Evolutionary conservation across 495 filamentous ascomycete genomes (phyloP), one percentile per base, ranked within the genome.

Genomic region (Talaromyces borbonicus): DNA sequence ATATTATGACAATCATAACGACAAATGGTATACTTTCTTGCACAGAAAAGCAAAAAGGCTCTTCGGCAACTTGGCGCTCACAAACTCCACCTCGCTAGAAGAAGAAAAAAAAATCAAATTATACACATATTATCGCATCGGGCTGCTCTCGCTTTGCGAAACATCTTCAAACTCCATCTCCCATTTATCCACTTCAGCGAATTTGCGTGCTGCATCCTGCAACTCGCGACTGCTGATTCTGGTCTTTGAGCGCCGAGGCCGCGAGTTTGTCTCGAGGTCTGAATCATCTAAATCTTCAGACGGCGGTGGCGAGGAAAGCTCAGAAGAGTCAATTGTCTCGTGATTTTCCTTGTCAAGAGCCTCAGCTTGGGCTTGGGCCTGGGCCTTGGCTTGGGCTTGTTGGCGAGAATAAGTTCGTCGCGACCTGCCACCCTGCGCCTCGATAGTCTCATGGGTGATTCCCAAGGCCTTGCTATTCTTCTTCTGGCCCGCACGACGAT

Each of bases 91-190:
- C 18, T 20, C 7, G 15, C 23, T n/a, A n/a, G n/a, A n/a, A n/a
- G n/a, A n/a, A n/a, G n/a, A n/a, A n/a, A n/a, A n/a, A n/a, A n/a
- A n/a, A n/a, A n/a, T n/a, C n/a, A n/a, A n/a, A n/a, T 4, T n/a
- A 8, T 25, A 15, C 24, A 29, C 2, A 45, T n/a, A 45, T 38
- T 22, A 55, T 56, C 39, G 49, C 44, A 44, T 39, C 16, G 42
- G 31, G 52, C 51, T 55, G 14, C 39, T 55, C 49, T 58, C 55
- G 9, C 56, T 57, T 20, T 46, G 47, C 40, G 59, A 52, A 14
- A 79, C 62, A 38, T 79, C 74, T 58, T 87, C 83, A 69, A 83
- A 87, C 47, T 84, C 81, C 73, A 87, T 70, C 50, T 83, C 62
- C 80, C 81, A 85, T 49, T 74, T 56, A 64, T 87, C 83, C 27